Percentiles rank a stretch among this genome's conserved stretches.
These are phyloP conservation scores for Cochlearia excelsa DNA, from an alignment of 345 rosid genomes.

Conservation along the genomic window DNA sequence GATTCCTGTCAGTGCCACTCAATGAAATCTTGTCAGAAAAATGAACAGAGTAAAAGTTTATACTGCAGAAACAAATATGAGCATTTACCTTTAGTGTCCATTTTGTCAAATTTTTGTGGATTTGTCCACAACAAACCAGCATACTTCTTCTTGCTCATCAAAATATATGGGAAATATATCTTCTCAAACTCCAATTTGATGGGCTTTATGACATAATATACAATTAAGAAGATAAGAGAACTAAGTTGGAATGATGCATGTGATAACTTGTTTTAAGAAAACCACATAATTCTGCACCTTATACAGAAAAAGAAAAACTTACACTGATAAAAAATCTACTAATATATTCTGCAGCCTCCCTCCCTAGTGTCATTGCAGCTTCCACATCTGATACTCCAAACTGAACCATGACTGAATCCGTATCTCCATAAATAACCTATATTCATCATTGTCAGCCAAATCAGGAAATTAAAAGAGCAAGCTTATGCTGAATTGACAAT, in stretches of 20 bases:
- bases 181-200: constrained; percentile 98
- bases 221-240: too few species aligned
- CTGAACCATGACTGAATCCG: constrained; percentile 99
- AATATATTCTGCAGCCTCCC: constrained; percentile 89
- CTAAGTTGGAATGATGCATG: constrained; percentile 6
- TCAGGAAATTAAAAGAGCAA: constrained; percentile 4
- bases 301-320: constrained; percentile 23
- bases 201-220: constrained; percentile 59
- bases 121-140: constrained; percentile 96
- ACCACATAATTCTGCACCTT: constrained; percentile 13
- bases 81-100: constrained; percentile 89
- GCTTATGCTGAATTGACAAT: constrained; percentile 17
- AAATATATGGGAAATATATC: constrained; percentile 85
- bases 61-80: neutral
- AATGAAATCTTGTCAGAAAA: constrained; percentile 15
- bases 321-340: constrained; percentile 85
- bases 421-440: constrained; percentile 96
- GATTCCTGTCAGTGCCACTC: constrained; percentile 56
- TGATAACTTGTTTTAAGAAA: constrained; percentile 7
- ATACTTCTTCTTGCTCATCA: constrained; percentile 97
- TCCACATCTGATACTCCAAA: constrained; percentile 78
- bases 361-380: constrained; percentile 84
- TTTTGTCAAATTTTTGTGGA: constrained; percentile 78
- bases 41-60: constrained; percentile 13
- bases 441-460: constrained; percentile 20